These are phyloP conservation scores for Malassezia obtusa DNA, from an alignment of 1,284 basidiomycete genomes.

Conservation along the genomic window DNA sequence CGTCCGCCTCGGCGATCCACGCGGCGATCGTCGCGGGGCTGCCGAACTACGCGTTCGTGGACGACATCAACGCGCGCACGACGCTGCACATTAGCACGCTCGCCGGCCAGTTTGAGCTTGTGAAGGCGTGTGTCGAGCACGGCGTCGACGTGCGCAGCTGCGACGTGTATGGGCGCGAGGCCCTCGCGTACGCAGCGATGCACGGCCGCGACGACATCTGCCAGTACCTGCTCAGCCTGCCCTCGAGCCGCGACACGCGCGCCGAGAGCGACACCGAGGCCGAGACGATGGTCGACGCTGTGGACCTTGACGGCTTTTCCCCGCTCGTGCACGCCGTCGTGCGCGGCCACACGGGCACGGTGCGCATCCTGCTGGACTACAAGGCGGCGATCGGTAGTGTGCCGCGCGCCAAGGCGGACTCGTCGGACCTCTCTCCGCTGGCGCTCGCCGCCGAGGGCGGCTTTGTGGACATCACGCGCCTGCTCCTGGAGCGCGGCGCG, in stretches of 20 bases:
- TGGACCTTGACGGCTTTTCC: conserved; percentile 70
- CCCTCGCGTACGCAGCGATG: conserved; percentile 93
- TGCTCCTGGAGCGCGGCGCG: conserved; percentile 69
- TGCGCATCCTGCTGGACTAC: conserved; percentile 38
- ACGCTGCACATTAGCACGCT: conserved; percentile 91
- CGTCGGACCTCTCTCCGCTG: conserved; percentile 69
- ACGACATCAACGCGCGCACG: conserved; percentile 92
- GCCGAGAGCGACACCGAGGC: not conserved
- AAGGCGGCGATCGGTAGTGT: conserved; percentile 10
- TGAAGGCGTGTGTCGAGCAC: conserved; percentile 68
- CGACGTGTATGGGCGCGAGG: conserved; percentile 83
- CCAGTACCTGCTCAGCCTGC: conserved; percentile 63
- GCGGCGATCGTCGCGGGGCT: conserved; percentile 30
- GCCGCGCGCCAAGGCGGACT: conserved; percentile 23
- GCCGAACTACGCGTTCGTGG: conserved; percentile 78
- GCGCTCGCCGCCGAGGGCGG: conserved; percentile 84
- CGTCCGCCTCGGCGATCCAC: conserved; percentile 26
- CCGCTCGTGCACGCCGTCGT: conserved; percentile 86
- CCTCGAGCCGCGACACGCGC: conserved; percentile 50
- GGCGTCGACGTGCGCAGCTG: conserved; percentile 60
- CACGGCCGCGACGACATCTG: conserved; percentile 74
- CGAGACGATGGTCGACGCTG: conserved; percentile 20
- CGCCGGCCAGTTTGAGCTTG: conserved; percentile 69
- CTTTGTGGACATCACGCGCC: conserved; percentile 68
- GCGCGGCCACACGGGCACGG: conserved; percentile 71